phyloP scores from a whole-genome alignment of 2,329 filamentous ascomycete species.

The Ampelomyces quisqualis region DNA sequence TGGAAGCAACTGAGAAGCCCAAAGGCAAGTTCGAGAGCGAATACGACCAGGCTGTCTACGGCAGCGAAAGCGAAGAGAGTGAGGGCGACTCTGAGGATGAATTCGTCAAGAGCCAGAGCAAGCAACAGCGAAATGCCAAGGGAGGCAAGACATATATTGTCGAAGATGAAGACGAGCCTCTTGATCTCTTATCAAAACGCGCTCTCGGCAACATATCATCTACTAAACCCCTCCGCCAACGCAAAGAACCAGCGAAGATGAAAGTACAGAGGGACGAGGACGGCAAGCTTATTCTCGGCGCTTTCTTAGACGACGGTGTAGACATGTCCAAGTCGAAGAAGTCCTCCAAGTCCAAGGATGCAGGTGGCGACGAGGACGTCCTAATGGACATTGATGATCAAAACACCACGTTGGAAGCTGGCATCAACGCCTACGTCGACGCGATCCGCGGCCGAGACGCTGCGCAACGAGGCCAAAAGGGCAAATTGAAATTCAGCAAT shows the following conservation, averaged over 20 bases:
- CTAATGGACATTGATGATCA: conserved; percentile 62
- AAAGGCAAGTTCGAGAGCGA: conserved; percentile 80
- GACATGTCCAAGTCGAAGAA: conserved; percentile 20
- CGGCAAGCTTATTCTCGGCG: conserved; percentile 76
- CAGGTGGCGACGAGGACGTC: conserved; percentile 46
- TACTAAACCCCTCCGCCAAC: conserved; percentile 72
- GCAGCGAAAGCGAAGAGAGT: conserved; percentile 58
- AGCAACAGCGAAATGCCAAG: conserved; percentile 44
- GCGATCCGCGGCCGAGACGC: conserved; percentile 62
- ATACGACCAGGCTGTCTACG: conserved; percentile 95
- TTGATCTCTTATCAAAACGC: conserved; percentile 86
- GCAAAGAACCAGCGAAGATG: conserved; percentile 51
- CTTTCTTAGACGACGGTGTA: conserved; percentile 50
- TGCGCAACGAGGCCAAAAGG: conserved; percentile 58
- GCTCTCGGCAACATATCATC: conserved; percentile 91
- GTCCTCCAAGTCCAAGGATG: conserved; percentile 32
- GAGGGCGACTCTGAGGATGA: conserved; percentile 47
- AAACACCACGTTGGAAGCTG: conserved; percentile 49
- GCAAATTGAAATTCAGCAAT: conserved; percentile 62
- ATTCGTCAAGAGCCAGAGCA: conserved; percentile 37
- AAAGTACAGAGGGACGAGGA: conserved; percentile 63
- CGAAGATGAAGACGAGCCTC: conserved; percentile 90
- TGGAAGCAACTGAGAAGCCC: conserved; percentile 43
- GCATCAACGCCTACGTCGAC: conserved; percentile 62
- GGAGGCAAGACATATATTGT: conserved; percentile 76